These are phyloP conservation scores for Saccharomyces hybrid DNA, from an alignment of 1,139 yeast genomes.

Conservation along the genomic window DNA sequence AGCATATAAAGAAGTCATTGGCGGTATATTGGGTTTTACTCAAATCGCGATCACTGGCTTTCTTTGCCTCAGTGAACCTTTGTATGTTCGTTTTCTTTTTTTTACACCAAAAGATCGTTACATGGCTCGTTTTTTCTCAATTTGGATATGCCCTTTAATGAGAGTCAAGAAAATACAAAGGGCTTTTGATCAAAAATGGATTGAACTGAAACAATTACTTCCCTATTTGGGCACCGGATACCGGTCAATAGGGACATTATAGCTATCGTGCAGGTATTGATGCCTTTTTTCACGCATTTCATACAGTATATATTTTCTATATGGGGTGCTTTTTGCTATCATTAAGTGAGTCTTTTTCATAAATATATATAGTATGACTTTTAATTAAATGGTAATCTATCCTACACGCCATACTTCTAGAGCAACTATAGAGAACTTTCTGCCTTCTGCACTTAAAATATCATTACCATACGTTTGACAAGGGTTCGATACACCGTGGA, in stretches of 20 bases:
- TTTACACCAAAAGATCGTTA: too few species aligned
- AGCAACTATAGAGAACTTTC: constrained; percentile 63
- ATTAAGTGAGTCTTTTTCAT: not conserved
- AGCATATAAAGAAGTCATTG: constrained; percentile 25
- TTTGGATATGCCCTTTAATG: too few species aligned
- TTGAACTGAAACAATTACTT: too few species aligned
- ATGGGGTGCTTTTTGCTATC: not conserved
- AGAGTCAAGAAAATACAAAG: too few species aligned
- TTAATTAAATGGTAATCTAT: constrained; percentile 5
- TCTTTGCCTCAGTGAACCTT: not conserved
- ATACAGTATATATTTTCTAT: not conserved
- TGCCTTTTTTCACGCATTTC: not conserved
- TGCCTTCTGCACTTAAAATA: constrained; percentile 53
- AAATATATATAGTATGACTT: not conserved
- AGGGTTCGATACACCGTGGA: constrained; percentile 67
- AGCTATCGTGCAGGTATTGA: too few species aligned
- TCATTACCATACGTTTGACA: constrained; percentile 91
- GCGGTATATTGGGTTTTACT: not conserved
- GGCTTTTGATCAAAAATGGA: too few species aligned
- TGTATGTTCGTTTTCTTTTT: not conserved
- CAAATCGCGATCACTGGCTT: not conserved
- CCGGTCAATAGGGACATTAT: too few species aligned
- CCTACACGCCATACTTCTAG: constrained; percentile 85
- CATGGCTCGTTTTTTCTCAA: too few species aligned
- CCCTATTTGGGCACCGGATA: too few species aligned